phyloP scores from a whole-genome alignment of 2,329 filamentous ascomycete genomes.

The Fusarium agapanthi region DNA sequence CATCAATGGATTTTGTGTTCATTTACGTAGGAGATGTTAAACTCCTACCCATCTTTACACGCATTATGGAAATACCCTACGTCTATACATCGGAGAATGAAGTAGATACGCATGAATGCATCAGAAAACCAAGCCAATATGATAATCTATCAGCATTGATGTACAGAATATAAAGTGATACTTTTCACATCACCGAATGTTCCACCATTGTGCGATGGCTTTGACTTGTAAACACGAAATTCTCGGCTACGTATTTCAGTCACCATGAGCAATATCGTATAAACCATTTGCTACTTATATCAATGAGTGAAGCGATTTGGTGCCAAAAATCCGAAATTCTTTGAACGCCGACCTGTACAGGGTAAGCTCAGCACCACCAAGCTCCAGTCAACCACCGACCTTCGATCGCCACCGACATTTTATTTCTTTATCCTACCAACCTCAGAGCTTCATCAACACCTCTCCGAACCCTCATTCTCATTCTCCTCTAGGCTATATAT shows the following conservation, averaged over 20 bases:
- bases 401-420: constrained; percentile 41
- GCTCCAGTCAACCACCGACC: constrained; percentile 10
- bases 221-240: neutral
- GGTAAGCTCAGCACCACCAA: constrained; percentile 20
- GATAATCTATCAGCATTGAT: neutral
- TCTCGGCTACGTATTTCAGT: no score
- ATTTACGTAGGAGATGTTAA: constrained; percentile 27
- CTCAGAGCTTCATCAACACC: neutral
- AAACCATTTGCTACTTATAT: neutral
- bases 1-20: constrained; percentile 38
- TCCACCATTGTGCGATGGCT: no score
- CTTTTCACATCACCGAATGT: fast-evolving
- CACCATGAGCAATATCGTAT: fast-evolving
- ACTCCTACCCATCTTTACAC: constrained; percentile 28
- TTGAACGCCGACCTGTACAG: constrained; percentile 3
- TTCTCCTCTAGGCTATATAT: neutral
- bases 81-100: constrained; percentile 10
- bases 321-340: neutral
- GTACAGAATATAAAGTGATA: neutral
- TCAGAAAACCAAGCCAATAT: neutral
- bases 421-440: constrained; percentile 1
- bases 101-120: neutral
- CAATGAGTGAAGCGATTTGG: neutral
- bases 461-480: neutral
- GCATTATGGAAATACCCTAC: constrained; percentile 38